phyloP scores from a whole-genome alignment of 495 filamentous ascomycete species.

The Terfezia claveryi region DNA sequence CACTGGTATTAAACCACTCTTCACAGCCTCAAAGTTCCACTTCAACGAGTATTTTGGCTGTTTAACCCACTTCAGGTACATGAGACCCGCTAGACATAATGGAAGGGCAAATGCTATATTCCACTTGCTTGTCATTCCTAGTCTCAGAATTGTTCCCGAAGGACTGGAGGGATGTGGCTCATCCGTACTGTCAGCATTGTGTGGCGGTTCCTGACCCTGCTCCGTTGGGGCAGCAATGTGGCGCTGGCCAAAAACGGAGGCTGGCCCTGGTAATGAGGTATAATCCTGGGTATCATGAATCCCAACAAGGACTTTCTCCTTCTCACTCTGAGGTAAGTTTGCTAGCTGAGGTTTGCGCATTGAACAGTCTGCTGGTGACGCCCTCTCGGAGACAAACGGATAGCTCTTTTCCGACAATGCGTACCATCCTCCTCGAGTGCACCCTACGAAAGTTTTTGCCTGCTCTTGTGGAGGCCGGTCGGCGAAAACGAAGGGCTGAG shows the following conservation, averaged over 20 bases:
- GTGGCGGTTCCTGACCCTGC: neutral
- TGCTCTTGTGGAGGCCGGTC: slow-evolving; percentile 29
- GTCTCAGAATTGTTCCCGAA: neutral
- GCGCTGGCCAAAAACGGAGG: no score
- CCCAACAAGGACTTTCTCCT: slow-evolving; percentile 12
- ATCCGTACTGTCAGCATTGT: neutral
- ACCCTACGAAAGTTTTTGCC: slow-evolving; percentile 51
- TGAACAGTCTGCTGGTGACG: slow-evolving; percentile 13
- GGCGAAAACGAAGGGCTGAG: slow-evolving; percentile 56
- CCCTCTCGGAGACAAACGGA: slow-evolving; percentile 27
- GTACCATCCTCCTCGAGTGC: slow-evolving; percentile 75
- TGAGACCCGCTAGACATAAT: neutral
- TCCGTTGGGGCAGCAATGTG: neutral
- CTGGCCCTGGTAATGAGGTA: neutral
- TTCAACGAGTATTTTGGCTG: no score
- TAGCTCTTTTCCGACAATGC: slow-evolving; percentile 76
- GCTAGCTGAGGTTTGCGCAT: slow-evolving; percentile 6
- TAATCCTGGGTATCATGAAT: slow-evolving; percentile 8
- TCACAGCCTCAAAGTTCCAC: no score
- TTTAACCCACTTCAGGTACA: no score
- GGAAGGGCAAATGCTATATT: neutral
- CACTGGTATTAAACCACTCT: no score
- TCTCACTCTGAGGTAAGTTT: slow-evolving; percentile 7
- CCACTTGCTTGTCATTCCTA: neutral
- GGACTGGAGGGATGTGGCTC: neutral